Evolutionary conservation across 2,329 filamentous ascomycete genomes (phyloP).

Genomic region (Chaetomium sp.): DNA sequence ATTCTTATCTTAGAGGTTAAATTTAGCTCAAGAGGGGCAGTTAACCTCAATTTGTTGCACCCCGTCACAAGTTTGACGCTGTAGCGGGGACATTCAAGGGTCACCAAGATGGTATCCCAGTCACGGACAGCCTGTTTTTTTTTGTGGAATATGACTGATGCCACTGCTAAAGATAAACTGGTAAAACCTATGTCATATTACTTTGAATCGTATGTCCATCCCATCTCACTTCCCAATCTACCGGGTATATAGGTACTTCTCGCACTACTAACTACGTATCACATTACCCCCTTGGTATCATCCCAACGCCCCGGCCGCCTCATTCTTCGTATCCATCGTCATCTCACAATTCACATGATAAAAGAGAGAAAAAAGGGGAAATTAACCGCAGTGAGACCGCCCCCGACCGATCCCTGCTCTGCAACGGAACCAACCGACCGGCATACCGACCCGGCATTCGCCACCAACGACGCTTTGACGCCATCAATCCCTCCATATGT

Average conservation of each 20-base stretch:
- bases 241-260: background rate
- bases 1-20: background rate
- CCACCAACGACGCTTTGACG: background rate
- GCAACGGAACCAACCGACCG: background rate
- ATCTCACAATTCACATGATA: background rate
- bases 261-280: background rate
- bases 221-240: background rate
- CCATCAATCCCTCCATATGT: conserved; percentile 49
- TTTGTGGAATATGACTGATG: background rate
- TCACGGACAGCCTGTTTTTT: too few species aligned
- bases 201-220: background rate
- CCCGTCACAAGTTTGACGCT: background rate
- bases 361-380: background rate
- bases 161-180: background rate
- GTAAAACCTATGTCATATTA: background rate
- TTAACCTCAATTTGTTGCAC: background rate
- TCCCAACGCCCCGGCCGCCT: background rate
- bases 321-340: background rate
- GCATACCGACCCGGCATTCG: background rate
- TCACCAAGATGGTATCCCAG: background rate
- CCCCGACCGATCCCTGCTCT: background rate
- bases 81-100: background rate
- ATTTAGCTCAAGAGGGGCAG: background rate
- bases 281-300: conserved; percentile 4
- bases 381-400: background rate